These are phyloP conservation scores for Lasiodiplodia sp. DNA, from an alignment of 2,329 filamentous ascomycete genomes.

Conservation along the genomic window DNA sequence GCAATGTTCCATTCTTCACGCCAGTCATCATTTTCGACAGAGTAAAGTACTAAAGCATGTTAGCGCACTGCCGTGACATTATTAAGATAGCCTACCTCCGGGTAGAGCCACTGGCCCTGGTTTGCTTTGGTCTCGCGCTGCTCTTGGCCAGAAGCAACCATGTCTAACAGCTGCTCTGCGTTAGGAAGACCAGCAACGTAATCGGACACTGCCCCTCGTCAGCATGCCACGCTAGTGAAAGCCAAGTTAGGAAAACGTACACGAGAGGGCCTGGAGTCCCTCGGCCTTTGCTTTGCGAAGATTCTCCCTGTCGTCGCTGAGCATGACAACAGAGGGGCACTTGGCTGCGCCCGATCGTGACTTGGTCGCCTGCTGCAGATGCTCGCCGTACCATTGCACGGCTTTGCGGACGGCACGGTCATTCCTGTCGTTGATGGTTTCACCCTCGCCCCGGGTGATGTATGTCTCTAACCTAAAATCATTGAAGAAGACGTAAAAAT, in stretches of 20 bases:
- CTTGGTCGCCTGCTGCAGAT: constrained; percentile 71
- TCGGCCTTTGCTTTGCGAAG: constrained; percentile 81
- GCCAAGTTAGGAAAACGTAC: constrained; percentile 35
- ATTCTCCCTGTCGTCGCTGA: constrained; percentile 92
- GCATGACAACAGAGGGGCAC: constrained; percentile 84
- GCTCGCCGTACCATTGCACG: constrained; percentile 88
- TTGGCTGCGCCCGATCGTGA: constrained; percentile 53
- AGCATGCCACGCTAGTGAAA: constrained; percentile 23
- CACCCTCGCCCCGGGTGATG: constrained; percentile 74
- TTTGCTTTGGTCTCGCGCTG: constrained; percentile 69
- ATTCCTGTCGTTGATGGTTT: constrained; percentile 95
- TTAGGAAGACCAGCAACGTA: constrained; percentile 88
- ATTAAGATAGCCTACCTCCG: constrained; percentile 59
- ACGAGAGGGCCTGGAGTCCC: constrained; percentile 70
- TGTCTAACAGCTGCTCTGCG: constrained; percentile 84
- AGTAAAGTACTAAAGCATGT: constrained; percentile 69
- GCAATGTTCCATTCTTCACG: constrained; percentile 83
- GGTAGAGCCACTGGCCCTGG: constrained; percentile 78
- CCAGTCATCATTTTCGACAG: constrained; percentile 95
- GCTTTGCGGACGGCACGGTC: constrained; percentile 88
- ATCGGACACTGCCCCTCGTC: constrained; percentile 56
- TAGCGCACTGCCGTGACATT: not conserved
- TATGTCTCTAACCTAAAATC: constrained; percentile 95
- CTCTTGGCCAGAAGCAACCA: constrained; percentile 84
- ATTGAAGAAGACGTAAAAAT: constrained; percentile 99